Base-by-base conservation (phyloP, 2,329 filamentous ascomycete species). In the Trichophyton equinum region DNA sequence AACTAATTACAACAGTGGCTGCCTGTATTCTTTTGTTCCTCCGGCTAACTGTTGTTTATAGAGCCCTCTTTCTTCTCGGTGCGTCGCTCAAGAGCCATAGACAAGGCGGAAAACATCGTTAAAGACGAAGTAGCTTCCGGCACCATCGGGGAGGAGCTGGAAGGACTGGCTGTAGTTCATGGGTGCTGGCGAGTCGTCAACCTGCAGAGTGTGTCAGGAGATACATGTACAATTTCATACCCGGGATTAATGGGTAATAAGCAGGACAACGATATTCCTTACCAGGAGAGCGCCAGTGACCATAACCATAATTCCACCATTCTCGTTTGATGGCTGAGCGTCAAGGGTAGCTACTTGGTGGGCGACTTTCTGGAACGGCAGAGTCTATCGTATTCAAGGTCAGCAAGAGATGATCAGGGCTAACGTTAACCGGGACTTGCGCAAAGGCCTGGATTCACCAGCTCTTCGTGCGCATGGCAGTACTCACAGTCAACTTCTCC, bases 61-160 rank as follows among this genome's bases (percentile, higher is more conserved):
- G 27, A 57, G 38, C 20, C 38, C 5, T 57, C 40, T 27, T 42
- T n/a, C 18, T 11, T 56, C 27, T 27, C 27, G 9, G 4, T 38
- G 15, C 9, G 11, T 27, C 36, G 33, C 27, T 30, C 42, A 44
- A 25, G 40, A 59, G 18, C 40, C 42, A 42, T 59, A 92, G 68
- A 96, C 83, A 64, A 97, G 83, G 77, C 89, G 89, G 85, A 97
- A 97, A 74, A 97, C 78, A 75, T 97, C 92, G 81, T 97, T 96
- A 79, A 86, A 86, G 73, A 97, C 88, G 74, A 84, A 96, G 80
- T 87, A 96, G 76, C 81, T 85, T 68, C 85, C 86, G 58, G 70
- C 67, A 30, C 76, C 76, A 60, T 90, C 87, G 63, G 84, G 85
- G 66, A 84, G 76, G 64, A 97, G 86, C 76, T 95, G 88, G 83